A percentile compares a stretch with the other conserved stretches of the same genome.
phyloP scores from a whole-genome alignment of 2,329 filamentous ascomycete genomes.

The Arthrobotrys sphaeroides region DNA sequence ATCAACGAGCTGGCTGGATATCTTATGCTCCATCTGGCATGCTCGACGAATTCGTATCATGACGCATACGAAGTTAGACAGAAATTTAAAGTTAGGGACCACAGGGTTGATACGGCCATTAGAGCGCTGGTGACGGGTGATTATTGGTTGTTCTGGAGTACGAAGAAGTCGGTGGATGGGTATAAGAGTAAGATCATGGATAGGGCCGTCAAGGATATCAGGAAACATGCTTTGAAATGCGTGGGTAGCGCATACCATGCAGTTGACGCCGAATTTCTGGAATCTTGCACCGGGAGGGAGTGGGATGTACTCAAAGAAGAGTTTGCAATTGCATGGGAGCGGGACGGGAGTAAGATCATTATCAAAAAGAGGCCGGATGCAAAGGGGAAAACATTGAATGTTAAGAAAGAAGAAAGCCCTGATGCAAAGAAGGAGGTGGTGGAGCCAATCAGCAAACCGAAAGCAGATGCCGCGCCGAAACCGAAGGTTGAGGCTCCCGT shows the following conservation, averaged over 20 bases:
- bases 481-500: background rate
- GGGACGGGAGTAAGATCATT: constrained; percentile 73
- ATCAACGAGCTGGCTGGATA: constrained; percentile 82
- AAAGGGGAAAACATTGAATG: constrained; percentile 12
- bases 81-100: constrained; percentile 71
- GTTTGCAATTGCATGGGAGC: constrained; percentile 84
- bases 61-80: constrained; percentile 76
- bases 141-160: constrained; percentile 79
- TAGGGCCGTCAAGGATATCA: constrained; percentile 78
- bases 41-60: constrained; percentile 77
- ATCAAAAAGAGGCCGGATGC: constrained; percentile 74
- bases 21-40: constrained; percentile 86
- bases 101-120: constrained; percentile 75
- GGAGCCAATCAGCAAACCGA: background rate
- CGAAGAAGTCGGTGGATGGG: constrained; percentile 78
- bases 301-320: constrained; percentile 76
- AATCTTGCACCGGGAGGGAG: constrained; percentile 72
- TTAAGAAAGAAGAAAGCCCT: constrained; percentile 32
- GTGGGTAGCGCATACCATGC: constrained; percentile 82
- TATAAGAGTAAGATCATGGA: constrained; percentile 82
- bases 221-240: constrained; percentile 82
- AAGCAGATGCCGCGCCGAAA: background rate
- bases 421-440: constrained; percentile 8
- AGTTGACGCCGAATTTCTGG: constrained; percentile 74
- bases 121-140: constrained; percentile 80